These are phyloP conservation scores for Clonostachys solani DNA, from an alignment of 2,329 filamentous ascomycete genomes.

Conservation along the genomic window DNA sequence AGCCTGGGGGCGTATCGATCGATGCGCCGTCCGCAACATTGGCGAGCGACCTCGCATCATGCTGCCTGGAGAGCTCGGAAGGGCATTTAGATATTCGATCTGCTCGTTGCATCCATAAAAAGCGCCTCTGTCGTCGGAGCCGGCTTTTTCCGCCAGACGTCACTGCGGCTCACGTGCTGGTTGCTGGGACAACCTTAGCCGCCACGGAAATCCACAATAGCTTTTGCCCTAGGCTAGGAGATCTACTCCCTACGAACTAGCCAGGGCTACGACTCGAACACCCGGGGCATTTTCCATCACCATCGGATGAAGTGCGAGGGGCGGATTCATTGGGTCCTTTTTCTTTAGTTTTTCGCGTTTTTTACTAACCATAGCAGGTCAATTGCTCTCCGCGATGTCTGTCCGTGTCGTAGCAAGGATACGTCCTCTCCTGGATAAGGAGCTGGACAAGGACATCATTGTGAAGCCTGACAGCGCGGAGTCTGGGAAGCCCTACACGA, in stretches of 20 bases:
- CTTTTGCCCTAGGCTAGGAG: too few relatives aligned
- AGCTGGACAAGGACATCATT: constrained; percentile 84
- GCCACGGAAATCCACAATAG: too few relatives aligned
- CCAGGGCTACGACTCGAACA: background rate
- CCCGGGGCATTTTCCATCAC: too few relatives aligned
- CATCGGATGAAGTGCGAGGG: background rate
- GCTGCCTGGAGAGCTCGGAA: constrained; percentile 1
- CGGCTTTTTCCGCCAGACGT: too few relatives aligned
- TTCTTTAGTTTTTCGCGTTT: background rate
- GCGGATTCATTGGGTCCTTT: background rate
- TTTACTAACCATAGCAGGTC: constrained; percentile 6
- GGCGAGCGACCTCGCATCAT: constrained; percentile 40
- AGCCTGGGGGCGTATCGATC: constrained; percentile 15
- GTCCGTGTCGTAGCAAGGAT: constrained; percentile 89
- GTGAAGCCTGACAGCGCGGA: constrained; percentile 64
- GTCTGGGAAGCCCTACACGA: constrained; percentile 54
- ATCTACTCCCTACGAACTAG: too few relatives aligned
- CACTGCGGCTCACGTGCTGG: too few relatives aligned
- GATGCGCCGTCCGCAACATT: constrained; percentile 26
- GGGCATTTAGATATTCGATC: too few relatives aligned
- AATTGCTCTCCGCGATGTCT: constrained; percentile 37
- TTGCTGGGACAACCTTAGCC: too few relatives aligned
- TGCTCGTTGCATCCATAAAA: too few relatives aligned
- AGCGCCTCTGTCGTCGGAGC: too few relatives aligned
- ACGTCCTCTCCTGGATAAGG: constrained; percentile 79